Percentiles rank a stretch among this genome's conserved stretches.
phyloP scores from a whole-genome alignment of 2,329 filamentous ascomycete genomes.

The Ploettnerulaceae sp. region DNA sequence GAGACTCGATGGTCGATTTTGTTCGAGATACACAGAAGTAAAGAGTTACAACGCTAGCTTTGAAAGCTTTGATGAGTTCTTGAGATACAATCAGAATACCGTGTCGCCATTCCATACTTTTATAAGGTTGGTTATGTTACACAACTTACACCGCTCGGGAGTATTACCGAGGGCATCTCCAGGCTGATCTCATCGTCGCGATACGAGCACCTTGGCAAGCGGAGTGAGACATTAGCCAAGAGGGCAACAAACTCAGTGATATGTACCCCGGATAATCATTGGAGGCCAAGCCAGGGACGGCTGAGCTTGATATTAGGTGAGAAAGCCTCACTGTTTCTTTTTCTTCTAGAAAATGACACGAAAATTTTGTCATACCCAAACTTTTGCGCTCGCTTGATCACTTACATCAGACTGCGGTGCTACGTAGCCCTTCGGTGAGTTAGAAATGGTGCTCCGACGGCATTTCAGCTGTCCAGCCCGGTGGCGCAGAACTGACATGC shows the following conservation, averaged over 20 bases:
- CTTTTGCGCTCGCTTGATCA: conserved; percentile 1
- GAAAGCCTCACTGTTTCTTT: neutral
- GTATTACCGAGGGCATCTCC: conserved; percentile 1
- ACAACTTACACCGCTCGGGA: neutral
- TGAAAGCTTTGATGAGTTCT: neutral
- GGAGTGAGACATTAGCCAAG: conserved; percentile 8
- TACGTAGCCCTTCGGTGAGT: conserved; percentile 1
- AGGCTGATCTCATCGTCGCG: conserved; percentile 6
- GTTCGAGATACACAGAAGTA: neutral
- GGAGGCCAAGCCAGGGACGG: conserved; percentile 9
- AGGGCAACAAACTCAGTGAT: neutral
- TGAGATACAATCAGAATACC: neutral
- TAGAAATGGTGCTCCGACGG: neutral
- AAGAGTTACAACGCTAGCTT: neutral
- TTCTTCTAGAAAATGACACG: conserved; percentile 1
- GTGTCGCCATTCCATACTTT: neutral
- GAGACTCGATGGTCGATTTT: neutral
- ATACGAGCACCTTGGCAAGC: conserved; percentile 7
- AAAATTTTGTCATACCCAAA: neutral
- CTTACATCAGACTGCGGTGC: neutral
- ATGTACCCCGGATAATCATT: conserved; percentile 3
- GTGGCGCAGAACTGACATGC: neutral
- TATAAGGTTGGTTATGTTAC: conserved; percentile 3
- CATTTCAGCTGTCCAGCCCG: neutral
- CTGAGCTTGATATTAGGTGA: conserved; percentile 6